Base-by-base conservation (phyloP, 768 basidiomycete species). In the Clathrus columnatus region DNA sequence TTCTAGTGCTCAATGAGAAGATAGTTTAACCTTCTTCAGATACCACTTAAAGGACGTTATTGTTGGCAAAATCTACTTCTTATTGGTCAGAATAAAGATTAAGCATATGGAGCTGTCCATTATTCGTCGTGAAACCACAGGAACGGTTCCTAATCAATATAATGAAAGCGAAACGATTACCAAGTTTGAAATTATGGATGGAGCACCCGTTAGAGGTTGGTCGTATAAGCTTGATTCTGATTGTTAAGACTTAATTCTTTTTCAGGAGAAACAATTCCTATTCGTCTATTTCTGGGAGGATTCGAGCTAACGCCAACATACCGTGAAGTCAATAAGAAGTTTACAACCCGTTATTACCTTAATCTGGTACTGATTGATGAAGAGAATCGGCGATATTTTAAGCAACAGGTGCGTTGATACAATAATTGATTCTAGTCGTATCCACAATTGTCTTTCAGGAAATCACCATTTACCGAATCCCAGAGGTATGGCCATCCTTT, bases 21-120 rank as follows among this genome's bases (percentile, higher is more conserved):
- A 36, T 46, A 18, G 30, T 42, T 54, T 20, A 27, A 55, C 26
- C 32, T 3, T 29, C 14, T 53, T 4, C 57, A 99, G 95, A 71
- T 99, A 99, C 70, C 96, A 99, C 67, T 72, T 98, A 57, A 98
- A 97, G 72, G 95, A 98, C 66, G 96, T 98, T 51, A 98, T 98
- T 46, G 94, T 99, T 26, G 96, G 96, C 70, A 98, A 98, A 77
- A 97, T 98, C 68, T 98, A 95, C 75, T 98, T 99, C 75, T 76
- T 99, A 50, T 85, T 98, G 43, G 94, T 98, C 7, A 85, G 96
- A 54, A 98, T 99, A 77, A 98, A 91, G 78, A 99, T 98, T 73
- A 97, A 99, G 71, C 93, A 98, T 63, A 98, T 98, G 95, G 94
- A 99, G 67, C 76, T 97, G 24, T 97, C 93, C 16, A 97, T 97